These are phyloP conservation scores for Amphicarpaea edgeworthii DNA, from an alignment of 306 rosid genomes.

Conservation along the genomic window DNA sequence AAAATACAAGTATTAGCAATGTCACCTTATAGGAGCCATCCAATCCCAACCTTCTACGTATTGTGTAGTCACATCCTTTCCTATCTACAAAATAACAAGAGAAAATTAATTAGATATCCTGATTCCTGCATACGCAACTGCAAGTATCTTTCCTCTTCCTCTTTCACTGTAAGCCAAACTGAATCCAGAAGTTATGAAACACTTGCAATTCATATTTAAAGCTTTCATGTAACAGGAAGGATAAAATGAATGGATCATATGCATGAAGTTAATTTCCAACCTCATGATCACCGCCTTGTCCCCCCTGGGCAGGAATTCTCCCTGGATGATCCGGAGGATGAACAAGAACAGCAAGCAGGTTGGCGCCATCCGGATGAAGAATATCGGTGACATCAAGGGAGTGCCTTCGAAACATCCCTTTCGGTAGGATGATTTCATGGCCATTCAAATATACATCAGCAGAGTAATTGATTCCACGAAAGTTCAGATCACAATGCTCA, in stretches of 20 bases:
- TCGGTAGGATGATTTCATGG: constrained; percentile 68
- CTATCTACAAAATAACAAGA: constrained; percentile 65
- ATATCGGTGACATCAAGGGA: constrained; percentile 82
- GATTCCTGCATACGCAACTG: background rate
- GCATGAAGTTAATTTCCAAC: constrained; percentile 46
- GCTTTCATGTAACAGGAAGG: background rate
- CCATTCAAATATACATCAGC: constrained; percentile 90
- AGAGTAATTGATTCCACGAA: constrained; percentile 89
- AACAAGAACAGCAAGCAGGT: constrained; percentile 92
- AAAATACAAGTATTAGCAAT: constrained; percentile 36
- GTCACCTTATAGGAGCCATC: constrained; percentile 98
- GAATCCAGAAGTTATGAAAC: constrained; percentile 35
- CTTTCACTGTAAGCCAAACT: constrained; percentile 13
- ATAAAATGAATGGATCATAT: constrained; percentile 20
- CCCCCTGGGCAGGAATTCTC: constrained; percentile 75
- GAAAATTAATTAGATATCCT: constrained; percentile 27
- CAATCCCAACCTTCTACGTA: constrained; percentile 99
- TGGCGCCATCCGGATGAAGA: constrained; percentile 69
- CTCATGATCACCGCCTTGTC: constrained; percentile 99
- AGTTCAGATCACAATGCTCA: constrained; percentile 83
- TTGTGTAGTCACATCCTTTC: constrained; percentile 93
- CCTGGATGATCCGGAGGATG: constrained; percentile 99
- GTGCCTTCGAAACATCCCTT: constrained; percentile 96
- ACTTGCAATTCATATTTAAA: constrained; percentile 5
- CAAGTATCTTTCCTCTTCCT: constrained; percentile 33